Conservation (phyloP, 164 flowering plant species). For the Piper longum region DNA sequence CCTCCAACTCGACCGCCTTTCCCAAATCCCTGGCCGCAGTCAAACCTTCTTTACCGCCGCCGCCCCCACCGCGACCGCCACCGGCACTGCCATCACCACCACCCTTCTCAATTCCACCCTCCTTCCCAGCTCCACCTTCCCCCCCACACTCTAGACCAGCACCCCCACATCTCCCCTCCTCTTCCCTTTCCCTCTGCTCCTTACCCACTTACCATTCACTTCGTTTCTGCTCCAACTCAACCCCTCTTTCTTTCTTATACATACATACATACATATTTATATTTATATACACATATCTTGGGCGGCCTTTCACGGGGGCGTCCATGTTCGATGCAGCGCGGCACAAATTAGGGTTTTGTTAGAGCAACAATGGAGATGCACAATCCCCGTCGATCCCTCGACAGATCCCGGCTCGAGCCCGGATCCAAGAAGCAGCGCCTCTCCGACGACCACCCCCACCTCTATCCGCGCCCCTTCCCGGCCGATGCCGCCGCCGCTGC, state of each 20-base stretch:
- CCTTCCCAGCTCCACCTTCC: neutral
- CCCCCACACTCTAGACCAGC: neutral
- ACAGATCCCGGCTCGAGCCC: slow-evolving; percentile 48
- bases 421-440: slow-evolving; percentile 65
- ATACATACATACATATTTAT: too few relatives aligned
- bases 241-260: neutral
- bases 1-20: neutral
- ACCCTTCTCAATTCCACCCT: neutral
- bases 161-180: neutral
- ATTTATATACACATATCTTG: too few relatives aligned
- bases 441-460: slow-evolving; percentile 25
- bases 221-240: neutral
- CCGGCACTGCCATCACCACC: neutral
- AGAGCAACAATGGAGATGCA: slow-evolving; percentile 46
- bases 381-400: slow-evolving; percentile 67
- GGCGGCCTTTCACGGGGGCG: neutral
- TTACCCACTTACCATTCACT: neutral
- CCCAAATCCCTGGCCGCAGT: too few relatives aligned
- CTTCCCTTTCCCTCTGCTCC: neutral
- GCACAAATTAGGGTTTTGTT: slow-evolving; percentile 4
- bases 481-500: slow-evolving; percentile 5
- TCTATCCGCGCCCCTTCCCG: slow-evolving; percentile 18
- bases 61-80: neutral
- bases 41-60: too few relatives aligned
- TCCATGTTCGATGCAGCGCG: neutral